phyloP scores from a whole-genome alignment of 768 basidiomycete species.

The Candolleomyces aberdarensis region DNA sequence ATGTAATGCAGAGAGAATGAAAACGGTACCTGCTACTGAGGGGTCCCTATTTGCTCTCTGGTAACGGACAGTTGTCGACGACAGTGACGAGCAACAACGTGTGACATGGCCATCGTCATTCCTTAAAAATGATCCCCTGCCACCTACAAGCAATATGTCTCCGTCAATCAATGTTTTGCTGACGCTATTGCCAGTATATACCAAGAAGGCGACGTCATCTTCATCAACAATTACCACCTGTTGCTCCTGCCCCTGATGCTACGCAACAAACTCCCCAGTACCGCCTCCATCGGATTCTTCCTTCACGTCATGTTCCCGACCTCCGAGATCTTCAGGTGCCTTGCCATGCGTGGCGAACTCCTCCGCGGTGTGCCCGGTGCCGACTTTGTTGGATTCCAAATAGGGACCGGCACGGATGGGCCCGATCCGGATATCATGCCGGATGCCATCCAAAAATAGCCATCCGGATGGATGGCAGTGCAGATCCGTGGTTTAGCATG shows the following conservation, averaged over 20 bases:
- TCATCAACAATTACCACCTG: conserved; percentile 96
- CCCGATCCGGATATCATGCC: too few relatives aligned
- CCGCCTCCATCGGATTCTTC: conserved; percentile 86
- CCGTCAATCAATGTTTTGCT: conserved; percentile 90
- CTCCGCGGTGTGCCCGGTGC: conserved; percentile 88
- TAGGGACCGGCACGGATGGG: conserved; percentile 4
- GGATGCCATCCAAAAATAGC: too few relatives aligned
- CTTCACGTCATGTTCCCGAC: conserved; percentile 95
- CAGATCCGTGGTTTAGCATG: too few relatives aligned
- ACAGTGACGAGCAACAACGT: too few relatives aligned
- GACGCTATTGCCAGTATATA: conserved; percentile 77
- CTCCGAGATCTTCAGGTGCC: conserved; percentile 92
- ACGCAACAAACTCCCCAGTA: conserved; percentile 53
- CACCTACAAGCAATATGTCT: conserved; percentile 80
- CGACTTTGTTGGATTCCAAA: conserved; percentile 92
- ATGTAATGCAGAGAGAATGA: too few relatives aligned
- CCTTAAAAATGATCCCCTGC: too few relatives aligned
- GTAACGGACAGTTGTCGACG: too few relatives aligned
- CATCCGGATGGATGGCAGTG: too few relatives aligned
- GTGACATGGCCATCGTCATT: too few relatives aligned
- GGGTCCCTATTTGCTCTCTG: too few relatives aligned
- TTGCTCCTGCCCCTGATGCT: conserved; percentile 89
- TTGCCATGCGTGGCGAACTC: conserved; percentile 74
- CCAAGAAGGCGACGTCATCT: conserved; percentile 87
- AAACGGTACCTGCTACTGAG: too few relatives aligned